These are phyloP conservation scores for Auricularia sp. DNA, from an alignment of 768 basidiomycete species.

Conservation along the genomic window DNA sequence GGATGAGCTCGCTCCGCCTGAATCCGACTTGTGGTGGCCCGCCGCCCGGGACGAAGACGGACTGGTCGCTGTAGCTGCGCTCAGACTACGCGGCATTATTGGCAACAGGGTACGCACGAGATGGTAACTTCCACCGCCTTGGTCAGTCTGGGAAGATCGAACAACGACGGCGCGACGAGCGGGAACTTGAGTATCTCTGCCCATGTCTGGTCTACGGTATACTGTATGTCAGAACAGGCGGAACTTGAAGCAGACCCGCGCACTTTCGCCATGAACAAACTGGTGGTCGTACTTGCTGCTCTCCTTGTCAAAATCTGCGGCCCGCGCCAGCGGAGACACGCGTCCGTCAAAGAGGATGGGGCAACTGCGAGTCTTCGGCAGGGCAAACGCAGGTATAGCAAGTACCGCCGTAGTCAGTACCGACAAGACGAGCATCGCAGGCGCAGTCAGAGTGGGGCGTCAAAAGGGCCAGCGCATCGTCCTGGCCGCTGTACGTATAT, in stretches of 20 bases:
- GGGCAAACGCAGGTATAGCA: no score
- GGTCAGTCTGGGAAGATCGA: slow-evolving; percentile 8
- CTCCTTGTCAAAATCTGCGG: slow-evolving; percentile 15
- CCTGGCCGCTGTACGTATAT: no score
- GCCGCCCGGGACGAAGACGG: slow-evolving; percentile 45
- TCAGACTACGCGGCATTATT: not conserved
- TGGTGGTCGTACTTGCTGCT: slow-evolving; percentile 12
- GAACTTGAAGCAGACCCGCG: not conserved
- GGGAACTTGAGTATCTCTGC: slow-evolving; percentile 14
- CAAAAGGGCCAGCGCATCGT: no score
- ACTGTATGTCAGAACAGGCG: not conserved
- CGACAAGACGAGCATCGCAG: no score
- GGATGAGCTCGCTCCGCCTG: slow-evolving; percentile 47
- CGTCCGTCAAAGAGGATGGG: slow-evolving; percentile 12
- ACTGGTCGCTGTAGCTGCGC: slow-evolving; percentile 26
- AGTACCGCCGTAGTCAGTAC: no score
- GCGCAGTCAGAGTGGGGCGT: no score
- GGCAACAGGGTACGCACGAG: slow-evolving; percentile 10
- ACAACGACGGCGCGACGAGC: slow-evolving; percentile 9
- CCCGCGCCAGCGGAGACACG: slow-evolving; percentile 2
- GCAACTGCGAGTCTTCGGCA: not conserved
- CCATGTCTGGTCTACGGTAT: slow-evolving; percentile 12
- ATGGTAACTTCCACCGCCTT: slow-evolving; percentile 13
- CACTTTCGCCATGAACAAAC: slow-evolving; percentile 14
- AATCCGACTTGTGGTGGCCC: slow-evolving; percentile 42